These are phyloP conservation scores for Heliosperma pusillum DNA, from an alignment of 148 eudicot species.

Conservation along the genomic window DNA sequence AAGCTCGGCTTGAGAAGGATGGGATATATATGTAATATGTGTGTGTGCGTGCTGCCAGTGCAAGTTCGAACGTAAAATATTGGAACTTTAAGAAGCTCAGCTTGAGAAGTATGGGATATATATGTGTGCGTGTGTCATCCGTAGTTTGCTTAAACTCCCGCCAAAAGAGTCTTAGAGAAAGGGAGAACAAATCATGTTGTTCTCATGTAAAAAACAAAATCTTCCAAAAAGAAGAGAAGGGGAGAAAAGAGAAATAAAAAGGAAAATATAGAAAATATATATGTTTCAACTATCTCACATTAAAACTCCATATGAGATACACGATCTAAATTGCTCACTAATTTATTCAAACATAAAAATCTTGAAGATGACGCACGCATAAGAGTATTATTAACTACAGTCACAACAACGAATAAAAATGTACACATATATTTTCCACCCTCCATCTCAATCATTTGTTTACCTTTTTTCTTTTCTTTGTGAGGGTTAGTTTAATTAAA, in stretches of 20 bases:
- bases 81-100: not conserved
- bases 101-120: not conserved
- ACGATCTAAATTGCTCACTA: not conserved
- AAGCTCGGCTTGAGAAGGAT: not conserved
- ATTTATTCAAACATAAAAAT: not conserved
- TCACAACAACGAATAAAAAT: not conserved
- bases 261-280: not conserved
- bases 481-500: too few species aligned
- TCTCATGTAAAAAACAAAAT: not conserved
- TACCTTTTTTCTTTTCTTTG: too few species aligned
- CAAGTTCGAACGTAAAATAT: not conserved
- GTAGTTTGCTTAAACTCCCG: not conserved
- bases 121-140: not conserved
- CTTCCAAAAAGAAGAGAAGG: not conserved
- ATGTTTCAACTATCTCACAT: not conserved
- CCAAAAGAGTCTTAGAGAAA: not conserved
- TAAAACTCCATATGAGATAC: not conserved
- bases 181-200: conserved; percentile 1
- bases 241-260: not conserved
- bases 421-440: not conserved
- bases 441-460: too few species aligned
- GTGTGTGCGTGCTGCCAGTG: not conserved
- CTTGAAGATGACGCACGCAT: not conserved
- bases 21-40: not conserved
- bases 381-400: not conserved